phyloP scores from a whole-genome alignment of 2,329 filamentous ascomycete genomes.

The Orbilia javanica region DNA sequence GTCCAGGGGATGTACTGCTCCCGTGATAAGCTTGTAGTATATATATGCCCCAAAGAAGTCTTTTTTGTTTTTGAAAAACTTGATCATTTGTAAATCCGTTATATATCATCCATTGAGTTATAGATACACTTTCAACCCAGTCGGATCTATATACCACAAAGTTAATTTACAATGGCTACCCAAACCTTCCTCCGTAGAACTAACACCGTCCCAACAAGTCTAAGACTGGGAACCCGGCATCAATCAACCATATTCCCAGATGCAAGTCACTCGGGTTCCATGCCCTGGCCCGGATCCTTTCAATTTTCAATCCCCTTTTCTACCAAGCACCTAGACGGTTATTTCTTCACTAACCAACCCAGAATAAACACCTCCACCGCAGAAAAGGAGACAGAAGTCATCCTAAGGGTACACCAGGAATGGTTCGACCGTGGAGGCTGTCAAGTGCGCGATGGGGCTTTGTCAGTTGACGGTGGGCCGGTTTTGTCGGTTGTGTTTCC shows the following conservation, averaged over 20 bases:
- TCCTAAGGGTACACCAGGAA: slow-evolving; percentile 12
- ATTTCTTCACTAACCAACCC: slow-evolving; percentile 15
- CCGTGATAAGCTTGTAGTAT: not conserved
- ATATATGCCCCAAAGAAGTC: not conserved
- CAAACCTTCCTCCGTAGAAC: slow-evolving; percentile 13
- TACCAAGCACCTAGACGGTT: slow-evolving; percentile 4
- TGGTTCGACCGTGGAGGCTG: slow-evolving; percentile 19
- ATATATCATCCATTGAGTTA: too few species aligned
- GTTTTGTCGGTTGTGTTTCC: slow-evolving; percentile 19
- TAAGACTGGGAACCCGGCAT: slow-evolving; percentile 9
- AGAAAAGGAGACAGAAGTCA: slow-evolving; percentile 15
- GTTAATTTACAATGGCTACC: not conserved
- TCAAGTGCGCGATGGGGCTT: slow-evolving; percentile 17
- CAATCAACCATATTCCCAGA: slow-evolving; percentile 15
- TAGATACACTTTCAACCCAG: too few species aligned
- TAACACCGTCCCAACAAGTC: not conserved
- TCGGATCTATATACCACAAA: too few species aligned
- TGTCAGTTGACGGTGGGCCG: slow-evolving; percentile 8
- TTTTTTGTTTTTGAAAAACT: not conserved
- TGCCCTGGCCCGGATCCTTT: not conserved
- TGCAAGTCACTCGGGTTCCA: not conserved
- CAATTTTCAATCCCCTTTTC: slow-evolving; percentile 17
- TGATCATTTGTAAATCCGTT: not conserved
- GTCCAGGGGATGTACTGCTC: not conserved
- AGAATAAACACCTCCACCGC: slow-evolving; percentile 10